phyloP scores from a whole-genome alignment of 169 alveolate genomes.

The Fabrea salina region DNA sequence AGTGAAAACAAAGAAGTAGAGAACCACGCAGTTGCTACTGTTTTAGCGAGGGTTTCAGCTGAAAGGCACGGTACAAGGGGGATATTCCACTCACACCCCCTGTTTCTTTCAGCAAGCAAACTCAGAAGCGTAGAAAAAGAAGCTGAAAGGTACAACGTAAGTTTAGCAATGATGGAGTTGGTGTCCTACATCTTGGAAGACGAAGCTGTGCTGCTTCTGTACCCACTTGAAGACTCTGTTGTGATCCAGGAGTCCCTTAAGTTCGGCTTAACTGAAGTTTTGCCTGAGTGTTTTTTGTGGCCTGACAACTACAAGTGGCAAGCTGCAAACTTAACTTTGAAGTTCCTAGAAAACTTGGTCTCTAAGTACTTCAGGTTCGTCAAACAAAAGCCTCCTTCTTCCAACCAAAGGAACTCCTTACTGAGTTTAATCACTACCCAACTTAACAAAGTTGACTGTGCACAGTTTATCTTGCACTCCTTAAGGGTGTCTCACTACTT shows the following conservation, averaged over 20 bases:
- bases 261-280: slow-evolving; percentile 3
- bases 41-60: not conserved
- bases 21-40: not conserved
- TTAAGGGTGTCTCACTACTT: not conserved
- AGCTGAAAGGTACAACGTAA: not conserved
- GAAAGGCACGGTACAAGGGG: not conserved
- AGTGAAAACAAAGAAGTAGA: not conserved
- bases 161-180: not conserved
- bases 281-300: not conserved
- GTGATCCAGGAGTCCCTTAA: not conserved
- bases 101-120: not conserved
- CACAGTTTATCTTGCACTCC: not conserved
- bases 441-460: slow-evolving; percentile 3
- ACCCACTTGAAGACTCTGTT: not conserved
- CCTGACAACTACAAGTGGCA: slow-evolving; percentile 7
- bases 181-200: not conserved
- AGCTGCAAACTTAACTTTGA: not conserved
- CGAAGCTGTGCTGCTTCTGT: not conserved
- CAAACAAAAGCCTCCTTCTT: not conserved
- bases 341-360: not conserved
- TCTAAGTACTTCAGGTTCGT: not conserved
- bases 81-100: not conserved
- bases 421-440: not conserved
- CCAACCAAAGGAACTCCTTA: not conserved
- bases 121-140: not conserved